Conservation (phyloP, 78 protist genomes). For the Guillardia theta region DNA sequence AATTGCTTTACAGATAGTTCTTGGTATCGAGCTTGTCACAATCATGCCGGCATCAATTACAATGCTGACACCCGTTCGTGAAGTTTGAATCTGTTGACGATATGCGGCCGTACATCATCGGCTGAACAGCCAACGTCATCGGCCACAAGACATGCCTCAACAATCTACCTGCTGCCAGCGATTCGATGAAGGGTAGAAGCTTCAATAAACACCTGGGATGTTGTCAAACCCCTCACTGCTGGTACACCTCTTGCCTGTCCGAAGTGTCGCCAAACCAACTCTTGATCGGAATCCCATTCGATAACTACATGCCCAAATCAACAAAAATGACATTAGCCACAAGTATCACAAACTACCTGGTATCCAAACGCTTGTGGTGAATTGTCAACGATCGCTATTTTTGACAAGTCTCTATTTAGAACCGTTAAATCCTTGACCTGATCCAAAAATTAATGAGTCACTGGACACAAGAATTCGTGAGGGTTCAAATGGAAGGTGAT, state of each 20-base stretch:
- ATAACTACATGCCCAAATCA: neutral
- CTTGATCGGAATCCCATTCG: slow-evolving; percentile 49
- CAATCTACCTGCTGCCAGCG: neutral
- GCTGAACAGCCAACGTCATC: neutral
- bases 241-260: slow-evolving; percentile 21
- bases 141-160: neutral
- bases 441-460: too few relatives aligned
- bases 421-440: neutral
- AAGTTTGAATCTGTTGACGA: neutral
- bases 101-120: slow-evolving; percentile 5
- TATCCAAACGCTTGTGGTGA: slow-evolving; percentile 86
- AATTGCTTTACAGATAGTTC: too few relatives aligned
- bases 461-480: too few relatives aligned
- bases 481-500: neutral
- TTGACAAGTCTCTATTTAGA: neutral
- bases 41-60: too few relatives aligned
- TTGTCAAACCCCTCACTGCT: too few relatives aligned
- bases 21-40: too few relatives aligned
- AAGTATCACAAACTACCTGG: slow-evolving; percentile 57
- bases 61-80: neutral
- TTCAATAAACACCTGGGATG: neutral
- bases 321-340: neutral
- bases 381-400: slow-evolving; percentile 81
- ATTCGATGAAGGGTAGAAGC: slow-evolving; percentile 16
- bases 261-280: slow-evolving; percentile 40